Base-by-base conservation (phyloP, 2,329 filamentous ascomycete species). In the Elsinoe ampelina region DNA sequence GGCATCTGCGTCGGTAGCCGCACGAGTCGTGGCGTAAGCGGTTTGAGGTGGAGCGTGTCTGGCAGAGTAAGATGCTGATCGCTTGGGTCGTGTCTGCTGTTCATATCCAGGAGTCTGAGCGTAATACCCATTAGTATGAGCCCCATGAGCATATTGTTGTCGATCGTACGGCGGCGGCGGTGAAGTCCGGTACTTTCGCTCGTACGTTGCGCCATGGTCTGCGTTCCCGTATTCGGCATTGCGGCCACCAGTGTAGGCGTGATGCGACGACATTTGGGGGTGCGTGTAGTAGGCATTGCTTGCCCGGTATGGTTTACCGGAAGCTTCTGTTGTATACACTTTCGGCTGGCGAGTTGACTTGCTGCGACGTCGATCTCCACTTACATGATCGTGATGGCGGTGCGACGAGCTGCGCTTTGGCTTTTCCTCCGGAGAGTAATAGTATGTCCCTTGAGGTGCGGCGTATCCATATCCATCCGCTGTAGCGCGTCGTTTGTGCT, bases 1-100 rank as follows among this genome's bases (percentile, higher is more conserved):
- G 58, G 81, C 81, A 63, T 85, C 82, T 57, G 88, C 86, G 69
- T 81, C 81, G 43, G 81, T 85, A 58, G 83, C 83, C 64, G 75
- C 72, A 48, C 72, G 72, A 45, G 74, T 67, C 48, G 65, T 71
- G 48, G 71, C 64, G 12, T 68, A 63, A 66, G 72, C 74, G 22
- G 68, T 70, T 13, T 64, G 75, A 68, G 68, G 74, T 68, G 72
- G 67, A 1, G 72, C 67, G 1, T 73, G 71, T 58, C 74, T 73
- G 52, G 72, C 73, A 34, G 77, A 74, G 60, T 78, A 76, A 26
- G 80, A 81, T 61, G 79, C 73, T 61, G 74, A 69, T 61, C 73
- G 78, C 60, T 73, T 74, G 75, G 69, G 58, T 75, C 70, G 38
- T 68, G 60, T 47, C 60, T 75, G 69, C 60, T 68, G 63, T 51